Conservation (phyloP, 148 eudicot genomes). For the Persicaria maculosa region DNA sequence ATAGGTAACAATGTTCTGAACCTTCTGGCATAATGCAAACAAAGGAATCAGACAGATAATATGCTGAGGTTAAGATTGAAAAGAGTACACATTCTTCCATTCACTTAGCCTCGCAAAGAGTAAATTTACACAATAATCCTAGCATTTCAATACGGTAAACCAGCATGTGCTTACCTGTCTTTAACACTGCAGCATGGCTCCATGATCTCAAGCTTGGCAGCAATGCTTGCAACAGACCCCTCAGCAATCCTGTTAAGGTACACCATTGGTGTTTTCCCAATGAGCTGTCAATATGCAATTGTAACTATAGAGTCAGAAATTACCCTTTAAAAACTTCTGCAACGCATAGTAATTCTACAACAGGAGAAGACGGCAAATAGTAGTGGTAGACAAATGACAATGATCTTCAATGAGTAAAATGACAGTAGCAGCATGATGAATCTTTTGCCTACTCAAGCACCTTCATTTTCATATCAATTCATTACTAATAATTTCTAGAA, state of each 20-base stretch:
- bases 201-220: constrained; percentile 98
- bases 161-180: constrained; percentile 55
- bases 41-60: not conserved
- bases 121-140: not conserved
- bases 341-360: not conserved
- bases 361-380: not conserved
- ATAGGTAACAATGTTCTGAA: not conserved
- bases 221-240: constrained; percentile 81
- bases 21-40: not conserved
- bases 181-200: constrained; percentile 98
- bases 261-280: constrained; percentile 96
- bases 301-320: constrained; percentile 9
- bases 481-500: no score
- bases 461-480: no score
- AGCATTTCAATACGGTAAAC: constrained; percentile 1
- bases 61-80: not conserved
- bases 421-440: not conserved
- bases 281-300: constrained; percentile 50
- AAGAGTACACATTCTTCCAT: not conserved
- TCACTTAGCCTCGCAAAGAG: not conserved
- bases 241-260: constrained; percentile 71
- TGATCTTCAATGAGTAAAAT: not conserved
- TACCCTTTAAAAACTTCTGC: not conserved
- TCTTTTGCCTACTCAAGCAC: not conserved
- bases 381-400: not conserved